Base-by-base conservation (phyloP, 106 monocot species). In the Iris macrosiphon region DNA sequence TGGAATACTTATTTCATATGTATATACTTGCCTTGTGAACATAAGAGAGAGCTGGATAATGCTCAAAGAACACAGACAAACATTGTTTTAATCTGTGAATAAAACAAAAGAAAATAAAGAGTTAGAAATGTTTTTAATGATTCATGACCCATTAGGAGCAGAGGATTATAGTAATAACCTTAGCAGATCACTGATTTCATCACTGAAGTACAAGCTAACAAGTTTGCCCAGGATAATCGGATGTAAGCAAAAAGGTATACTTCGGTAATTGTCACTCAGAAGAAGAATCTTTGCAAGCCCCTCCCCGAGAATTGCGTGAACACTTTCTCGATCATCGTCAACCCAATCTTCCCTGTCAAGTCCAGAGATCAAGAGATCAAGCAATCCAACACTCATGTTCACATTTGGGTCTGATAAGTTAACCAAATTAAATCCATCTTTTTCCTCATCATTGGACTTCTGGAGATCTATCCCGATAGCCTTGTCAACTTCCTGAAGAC, bases 271-370 rank as follows among this genome's bases (percentile, higher is more conserved):
- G 45, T 66, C 63, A 45, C 80, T 69, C 35, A 90, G 57, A 47
- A 98, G 89, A 67, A 96, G 86, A 55, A 98, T 48, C 61, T 98
- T 98, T 4, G 96, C 90, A 57, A 98, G 91, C 4, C 96, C 96
- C 62, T 91, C 96, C 3, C 86, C 96, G 23, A 98, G 55, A 52
- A 81, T 49, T 40, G 75, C 39, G 17, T 62, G 65, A 37, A 91
- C 64, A 42, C 67, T 75, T 49, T 98, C 91, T 38, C 62, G 61
- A 50, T 80, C 78, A 32, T 78, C 74, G 34, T 25, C 52, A 52
- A 23, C 60, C 31, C 37, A 57, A 18, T 82, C 72, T 50, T 75
- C 66, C 65, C 24, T 66, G 40, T 72, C 59, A 39, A 98, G 26
- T 42, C 75, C 77, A 61, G 80, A 65, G 40, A 70, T 75, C 28